Conservation (phyloP, 1,139 yeast genomes). For the Lodderomyces jiufengensis region DNA sequence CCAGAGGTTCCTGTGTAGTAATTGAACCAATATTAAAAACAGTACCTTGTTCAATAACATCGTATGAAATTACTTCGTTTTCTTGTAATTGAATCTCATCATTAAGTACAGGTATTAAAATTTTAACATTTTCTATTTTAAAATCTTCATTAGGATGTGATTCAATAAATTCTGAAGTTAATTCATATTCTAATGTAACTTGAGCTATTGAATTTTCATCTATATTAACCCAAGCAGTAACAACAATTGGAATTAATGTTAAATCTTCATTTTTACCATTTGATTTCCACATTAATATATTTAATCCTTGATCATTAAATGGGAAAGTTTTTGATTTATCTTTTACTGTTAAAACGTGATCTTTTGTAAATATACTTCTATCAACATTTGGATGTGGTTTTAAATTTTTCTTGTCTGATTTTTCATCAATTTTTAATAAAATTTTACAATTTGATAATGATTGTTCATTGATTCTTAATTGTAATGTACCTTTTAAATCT, state of each 20-base stretch:
- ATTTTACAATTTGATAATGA: slow-evolving; percentile 65
- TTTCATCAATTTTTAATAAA: slow-evolving; percentile 48
- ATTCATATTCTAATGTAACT: slow-evolving; percentile 86
- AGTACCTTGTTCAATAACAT: slow-evolving; percentile 58
- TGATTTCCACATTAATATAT: slow-evolving; percentile 89
- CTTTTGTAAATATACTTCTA: slow-evolving; percentile 58
- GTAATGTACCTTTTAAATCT: slow-evolving; percentile 89
- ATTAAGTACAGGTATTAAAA: slow-evolving; percentile 64
- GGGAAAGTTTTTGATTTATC: slow-evolving; percentile 83
- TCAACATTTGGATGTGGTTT: slow-evolving; percentile 97
- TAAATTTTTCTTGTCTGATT: slow-evolving; percentile 57
- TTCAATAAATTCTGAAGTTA: slow-evolving; percentile 40
- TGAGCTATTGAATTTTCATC: slow-evolving; percentile 59
- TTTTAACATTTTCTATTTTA: slow-evolving; percentile 51
- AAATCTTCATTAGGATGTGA: slow-evolving; percentile 26
- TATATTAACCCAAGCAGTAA: slow-evolving; percentile 82
- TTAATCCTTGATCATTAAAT: slow-evolving; percentile 81
- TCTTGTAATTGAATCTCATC: slow-evolving; percentile 56
- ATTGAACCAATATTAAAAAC: slow-evolving; percentile 51
- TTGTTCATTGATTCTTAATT: slow-evolving; percentile 77
- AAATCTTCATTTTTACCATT: slow-evolving; percentile 58
- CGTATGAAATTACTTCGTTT: slow-evolving; percentile 43
- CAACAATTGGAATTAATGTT: slow-evolving; percentile 61
- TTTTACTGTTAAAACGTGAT: slow-evolving; percentile 65
- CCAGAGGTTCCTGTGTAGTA: slow-evolving; percentile 51